These are phyloP conservation scores for Eutypella sp. DNA, from an alignment of 2,329 filamentous ascomycete species.

Conservation along the genomic window DNA sequence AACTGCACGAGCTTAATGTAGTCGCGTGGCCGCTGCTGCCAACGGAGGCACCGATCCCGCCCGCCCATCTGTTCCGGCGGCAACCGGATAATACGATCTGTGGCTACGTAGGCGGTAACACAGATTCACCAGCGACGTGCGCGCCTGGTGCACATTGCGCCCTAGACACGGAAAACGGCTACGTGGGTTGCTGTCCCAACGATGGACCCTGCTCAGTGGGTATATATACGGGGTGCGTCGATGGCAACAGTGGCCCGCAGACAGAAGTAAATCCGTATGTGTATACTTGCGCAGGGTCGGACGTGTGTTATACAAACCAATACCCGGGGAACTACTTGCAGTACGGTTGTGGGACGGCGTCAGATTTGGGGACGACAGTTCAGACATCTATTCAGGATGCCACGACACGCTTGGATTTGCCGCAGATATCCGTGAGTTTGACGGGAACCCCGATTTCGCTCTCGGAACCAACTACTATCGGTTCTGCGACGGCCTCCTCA, in stretches of 20 bases:
- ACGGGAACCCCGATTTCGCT: conserved; percentile 35
- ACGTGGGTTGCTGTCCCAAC: conserved; percentile 55
- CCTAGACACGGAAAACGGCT: conserved; percentile 41
- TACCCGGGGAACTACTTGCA: conserved; percentile 53
- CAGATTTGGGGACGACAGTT: conserved; percentile 44
- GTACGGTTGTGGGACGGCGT: conserved; percentile 51
- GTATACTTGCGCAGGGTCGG: conserved; percentile 46
- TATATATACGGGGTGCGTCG: conserved; percentile 54
- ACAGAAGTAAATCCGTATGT: conserved; percentile 51
- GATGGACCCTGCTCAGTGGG: conserved; percentile 46
- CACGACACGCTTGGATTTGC: conserved; percentile 30
- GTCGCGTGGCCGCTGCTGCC: conserved; percentile 35
- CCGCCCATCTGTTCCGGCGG: conserved; percentile 33
- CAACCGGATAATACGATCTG: conserved; percentile 52
- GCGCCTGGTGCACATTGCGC: conserved; percentile 55
- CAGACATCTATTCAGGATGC: conserved; percentile 40
- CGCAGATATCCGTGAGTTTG: conserved; percentile 35
- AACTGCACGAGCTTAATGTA: conserved; percentile 33
- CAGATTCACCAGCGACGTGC: conserved; percentile 51
- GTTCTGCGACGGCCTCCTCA: too few species aligned
- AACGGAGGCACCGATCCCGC: conserved; percentile 35
- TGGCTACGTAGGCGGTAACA: conserved; percentile 51
- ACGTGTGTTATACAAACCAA: conserved; percentile 51
- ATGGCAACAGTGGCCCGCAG: conserved; percentile 44
- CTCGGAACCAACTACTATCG: conserved; percentile 37